Evolutionary conservation across 148 eudicot genomes (phyloP), one percentile per base, ranked within the genome.

Genomic region (Dianthus caryophyllus): DNA sequence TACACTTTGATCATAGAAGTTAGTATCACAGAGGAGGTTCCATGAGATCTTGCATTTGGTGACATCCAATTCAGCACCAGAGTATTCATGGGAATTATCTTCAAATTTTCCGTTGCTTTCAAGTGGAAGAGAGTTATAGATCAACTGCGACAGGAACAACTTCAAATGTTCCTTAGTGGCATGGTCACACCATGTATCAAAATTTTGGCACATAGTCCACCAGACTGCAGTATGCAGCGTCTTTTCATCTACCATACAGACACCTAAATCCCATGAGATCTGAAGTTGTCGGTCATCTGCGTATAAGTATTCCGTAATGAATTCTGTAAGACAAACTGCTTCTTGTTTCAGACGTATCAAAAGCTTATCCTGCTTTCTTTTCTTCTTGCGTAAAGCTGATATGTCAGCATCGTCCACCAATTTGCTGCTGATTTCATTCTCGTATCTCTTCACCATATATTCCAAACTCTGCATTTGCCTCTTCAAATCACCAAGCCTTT

Each of bases 401-500:
- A 74, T 21, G 39, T 64, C 76, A 77, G 52, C 51, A 74, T 65
- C 84, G 67, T 77, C 86, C 39, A 57, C 64, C 77, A 52, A 48
- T 65, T 73, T 77, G 33, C 57, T 65, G 18, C 51, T 62, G 47
- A 60, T 57, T 46, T 58, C 55, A 68, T 65, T 68, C 60, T 77
- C 73, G 66, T 76, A 80, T 75, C 80, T 76, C 65, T 70, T 78
- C 65, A 84, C 49, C 65, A 69, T 43, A 75, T 88, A 94, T 73
- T 88, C 84, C 50, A 79, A 69, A 64, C 85, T 79, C 55, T 77
- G 83, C 58, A 90, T 79, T 73, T 79, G 86, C 85, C 87, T 78
- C 76, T 83, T 86, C 71, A 94, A 70, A 80, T 94, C 96, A 74
- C 73, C 86, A 83, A 94, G 88, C 84, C 93, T 85, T 83, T 94